These are phyloP conservation scores for Apiospora rasikravindrae DNA, from an alignment of 2,329 filamentous ascomycete species.

Conservation along the genomic window DNA sequence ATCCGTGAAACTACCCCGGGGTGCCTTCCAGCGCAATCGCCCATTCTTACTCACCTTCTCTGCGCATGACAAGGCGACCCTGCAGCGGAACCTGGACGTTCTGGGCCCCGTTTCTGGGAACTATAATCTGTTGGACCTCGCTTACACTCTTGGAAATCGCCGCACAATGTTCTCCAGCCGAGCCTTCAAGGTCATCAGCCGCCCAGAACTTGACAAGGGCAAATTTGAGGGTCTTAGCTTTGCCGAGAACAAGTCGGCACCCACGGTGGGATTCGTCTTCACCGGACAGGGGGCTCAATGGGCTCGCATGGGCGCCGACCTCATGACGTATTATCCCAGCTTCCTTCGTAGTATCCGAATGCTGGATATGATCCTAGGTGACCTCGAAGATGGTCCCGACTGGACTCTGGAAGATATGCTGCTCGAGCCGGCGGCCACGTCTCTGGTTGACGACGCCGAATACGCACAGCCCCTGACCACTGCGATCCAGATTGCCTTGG, in stretches of 20 bases:
- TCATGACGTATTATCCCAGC: conserved; percentile 24
- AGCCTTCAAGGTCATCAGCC: conserved; percentile 19
- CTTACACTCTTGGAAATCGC: conserved; percentile 29
- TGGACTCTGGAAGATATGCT: conserved; percentile 24
- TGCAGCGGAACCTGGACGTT: conserved; percentile 24
- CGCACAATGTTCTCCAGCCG: conserved; percentile 22
- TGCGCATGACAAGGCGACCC: conserved; percentile 30
- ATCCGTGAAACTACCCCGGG: not conserved
- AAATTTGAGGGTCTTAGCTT: conserved; percentile 5
- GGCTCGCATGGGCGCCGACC: conserved; percentile 33
- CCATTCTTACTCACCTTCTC: conserved; percentile 29
- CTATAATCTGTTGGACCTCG: conserved; percentile 29
- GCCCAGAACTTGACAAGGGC: not conserved
- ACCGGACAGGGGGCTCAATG: conserved; percentile 36
- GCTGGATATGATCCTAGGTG: conserved; percentile 25
- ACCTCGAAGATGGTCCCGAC: conserved; percentile 24
- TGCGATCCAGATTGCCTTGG: conserved; percentile 49
- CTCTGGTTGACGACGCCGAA: conserved; percentile 35
- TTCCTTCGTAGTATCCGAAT: conserved; percentile 23
- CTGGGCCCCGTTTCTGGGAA: conserved; percentile 19
- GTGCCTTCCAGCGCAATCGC: conserved; percentile 16
- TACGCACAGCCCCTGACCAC: conserved; percentile 40
- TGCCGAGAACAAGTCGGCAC: conserved; percentile 13
- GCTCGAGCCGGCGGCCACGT: not conserved
- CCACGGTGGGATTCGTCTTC: conserved; percentile 32